phyloP scores from a whole-genome alignment of 495 filamentous ascomycete genomes.

The Extremus antarcticus region DNA sequence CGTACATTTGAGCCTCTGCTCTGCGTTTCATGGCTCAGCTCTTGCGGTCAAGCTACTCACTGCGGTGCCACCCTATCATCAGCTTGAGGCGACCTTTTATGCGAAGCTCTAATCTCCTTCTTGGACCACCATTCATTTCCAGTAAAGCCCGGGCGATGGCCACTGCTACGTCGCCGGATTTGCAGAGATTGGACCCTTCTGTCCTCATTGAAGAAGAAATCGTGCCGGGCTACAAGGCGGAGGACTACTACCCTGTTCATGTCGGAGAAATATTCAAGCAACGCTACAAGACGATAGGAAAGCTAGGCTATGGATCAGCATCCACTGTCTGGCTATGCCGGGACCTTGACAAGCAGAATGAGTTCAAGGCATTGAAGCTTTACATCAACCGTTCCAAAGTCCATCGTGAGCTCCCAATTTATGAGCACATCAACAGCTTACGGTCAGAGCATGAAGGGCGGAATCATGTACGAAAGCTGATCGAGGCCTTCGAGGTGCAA shows the following conservation, averaged over 20 bases:
- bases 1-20: too few species aligned
- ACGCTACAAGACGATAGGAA: conserved; percentile 34
- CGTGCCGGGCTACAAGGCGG: conserved; percentile 26
- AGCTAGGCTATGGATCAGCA: conserved; percentile 37
- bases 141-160: too few species aligned
- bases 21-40: too few species aligned
- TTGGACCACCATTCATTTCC: too few species aligned
- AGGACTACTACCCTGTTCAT: conserved; percentile 35
- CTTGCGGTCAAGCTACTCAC: too few species aligned
- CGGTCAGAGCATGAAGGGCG: conserved; percentile 31
- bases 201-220: conserved; percentile 33
- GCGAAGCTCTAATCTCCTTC: too few species aligned
- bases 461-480: conserved; percentile 28
- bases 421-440: conserved; percentile 28
- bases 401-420: conserved; percentile 33
- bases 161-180: too few species aligned
- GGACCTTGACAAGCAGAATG: conserved; percentile 36
- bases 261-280: conserved; percentile 33
- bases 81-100: too few species aligned
- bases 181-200: background rate
- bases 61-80: too few species aligned
- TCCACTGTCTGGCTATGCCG: conserved; percentile 43
- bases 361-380: conserved; percentile 2
- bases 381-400: background rate
- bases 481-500: conserved; percentile 34